phyloP scores from a whole-genome alignment of 768 basidiomycete genomes.

The Lepiota venenata region DNA sequence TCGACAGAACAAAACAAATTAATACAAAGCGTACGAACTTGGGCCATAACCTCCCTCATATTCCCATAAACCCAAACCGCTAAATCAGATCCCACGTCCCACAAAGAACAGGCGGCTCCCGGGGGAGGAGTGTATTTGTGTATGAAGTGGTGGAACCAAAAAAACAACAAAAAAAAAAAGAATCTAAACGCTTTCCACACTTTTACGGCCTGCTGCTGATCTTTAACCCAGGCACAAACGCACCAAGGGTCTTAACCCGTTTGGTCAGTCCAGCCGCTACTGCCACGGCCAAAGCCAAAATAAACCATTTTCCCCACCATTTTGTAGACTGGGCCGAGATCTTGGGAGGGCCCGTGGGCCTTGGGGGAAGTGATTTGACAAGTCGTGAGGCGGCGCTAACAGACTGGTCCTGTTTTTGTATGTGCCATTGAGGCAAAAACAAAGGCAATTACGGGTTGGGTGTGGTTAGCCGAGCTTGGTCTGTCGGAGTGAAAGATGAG shows the following conservation, averaged over 20 bases:
- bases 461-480: no score
- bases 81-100: no score
- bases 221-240: background rate
- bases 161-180: background rate
- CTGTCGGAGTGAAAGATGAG: no score
- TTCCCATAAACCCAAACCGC: no score
- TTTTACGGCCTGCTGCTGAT: background rate
- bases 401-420: background rate
- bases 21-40: no score
- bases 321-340: constrained; percentile 15
- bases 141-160: background rate
- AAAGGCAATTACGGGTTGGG: no score
- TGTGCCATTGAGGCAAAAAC: background rate
- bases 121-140: no score
- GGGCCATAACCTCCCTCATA: no score
- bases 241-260: constrained; percentile 25
- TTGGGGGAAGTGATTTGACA: constrained; percentile 32
- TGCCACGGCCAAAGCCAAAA: constrained; percentile 42
- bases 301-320: constrained; percentile 46
- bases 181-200: background rate
- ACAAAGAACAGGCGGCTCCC: no score
- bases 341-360: constrained; percentile 40
- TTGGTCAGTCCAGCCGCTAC: constrained; percentile 41
- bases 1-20: no score
- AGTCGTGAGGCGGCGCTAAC: background rate